Percentiles rank a stretch among this genome's conserved stretches.
Evolutionary conservation across 331 rosid species (phyloP).

Genomic region (Malus hybrid): DNA sequence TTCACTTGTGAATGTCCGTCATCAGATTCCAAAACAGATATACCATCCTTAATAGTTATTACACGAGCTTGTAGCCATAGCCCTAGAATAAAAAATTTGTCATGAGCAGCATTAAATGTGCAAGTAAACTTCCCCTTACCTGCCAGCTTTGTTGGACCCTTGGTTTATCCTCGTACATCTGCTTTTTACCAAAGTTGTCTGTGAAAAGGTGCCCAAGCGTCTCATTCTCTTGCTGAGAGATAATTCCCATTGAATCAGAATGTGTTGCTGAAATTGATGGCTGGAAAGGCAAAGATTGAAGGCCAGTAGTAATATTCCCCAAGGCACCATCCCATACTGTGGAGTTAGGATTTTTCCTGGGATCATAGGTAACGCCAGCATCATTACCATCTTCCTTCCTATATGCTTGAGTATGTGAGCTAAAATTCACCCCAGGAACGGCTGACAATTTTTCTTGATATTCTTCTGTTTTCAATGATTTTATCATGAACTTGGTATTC

Average conservation of each 20-base stretch:
- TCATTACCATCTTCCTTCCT: slow-evolving; percentile 25
- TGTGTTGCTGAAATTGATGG: slow-evolving; percentile 34
- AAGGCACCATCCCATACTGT: slow-evolving; percentile 35
- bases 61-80: background rate
- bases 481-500: background rate
- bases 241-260: slow-evolving; percentile 20
- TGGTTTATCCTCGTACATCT: slow-evolving; percentile 23
- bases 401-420: slow-evolving; percentile 30
- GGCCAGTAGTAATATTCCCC: slow-evolving; percentile 26
- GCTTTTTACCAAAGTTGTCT: slow-evolving; percentile 22
- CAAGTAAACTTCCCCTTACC: slow-evolving; percentile 31
- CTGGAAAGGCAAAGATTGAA: slow-evolving; percentile 36
- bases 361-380: slow-evolving; percentile 29
- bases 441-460: slow-evolving; percentile 35
- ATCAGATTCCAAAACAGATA: background rate
- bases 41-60: background rate
- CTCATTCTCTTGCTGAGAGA: slow-evolving; percentile 40
- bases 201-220: slow-evolving; percentile 23
- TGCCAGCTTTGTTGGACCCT: slow-evolving; percentile 45
- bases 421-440: slow-evolving; percentile 29
- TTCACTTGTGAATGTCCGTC: background rate
- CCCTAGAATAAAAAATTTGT: background rate
- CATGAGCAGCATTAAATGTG: background rate
- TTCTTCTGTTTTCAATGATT: slow-evolving; percentile 29
- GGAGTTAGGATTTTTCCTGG: slow-evolving; percentile 27